phyloP scores from a whole-genome alignment of 1,284 basidiomycete genomes.

The Naganishia sp. region DNA sequence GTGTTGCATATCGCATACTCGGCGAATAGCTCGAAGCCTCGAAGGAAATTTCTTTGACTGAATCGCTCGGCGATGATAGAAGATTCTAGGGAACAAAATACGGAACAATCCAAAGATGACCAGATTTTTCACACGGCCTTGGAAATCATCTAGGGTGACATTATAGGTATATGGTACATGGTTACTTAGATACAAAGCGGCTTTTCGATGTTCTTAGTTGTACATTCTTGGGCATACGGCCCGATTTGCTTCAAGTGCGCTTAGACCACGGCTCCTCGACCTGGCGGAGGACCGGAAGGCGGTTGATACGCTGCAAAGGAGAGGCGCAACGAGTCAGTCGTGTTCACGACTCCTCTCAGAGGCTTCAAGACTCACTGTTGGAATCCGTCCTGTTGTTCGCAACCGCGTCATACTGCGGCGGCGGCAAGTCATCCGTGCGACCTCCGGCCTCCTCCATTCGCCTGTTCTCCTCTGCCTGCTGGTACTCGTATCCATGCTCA shows the following conservation, averaged over 20 bases:
- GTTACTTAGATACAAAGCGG: no score
- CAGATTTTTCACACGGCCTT: not conserved
- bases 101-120: not conserved
- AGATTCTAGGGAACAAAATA: no score
- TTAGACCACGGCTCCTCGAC: conserved; percentile 24
- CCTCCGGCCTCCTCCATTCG: conserved; percentile 41
- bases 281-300: conserved; percentile 26
- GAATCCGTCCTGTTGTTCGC: conserved; percentile 32
- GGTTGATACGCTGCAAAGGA: conserved; percentile 23
- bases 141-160: no score
- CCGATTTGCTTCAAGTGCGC: not conserved
- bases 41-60: no score
- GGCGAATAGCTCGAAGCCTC: no score
- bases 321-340: not conserved
- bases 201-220: no score
- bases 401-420: conserved; percentile 47
- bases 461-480: conserved; percentile 48
- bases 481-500: conserved; percentile 52
- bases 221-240: no score
- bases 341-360: not conserved
- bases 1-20: no score
- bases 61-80: no score
- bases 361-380: not conserved
- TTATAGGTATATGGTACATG: no score
- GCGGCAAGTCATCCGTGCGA: conserved; percentile 33